phyloP scores from a whole-genome alignment of 176 grass and related monocot genomes.

The Puccinellia tenuiflora region DNA sequence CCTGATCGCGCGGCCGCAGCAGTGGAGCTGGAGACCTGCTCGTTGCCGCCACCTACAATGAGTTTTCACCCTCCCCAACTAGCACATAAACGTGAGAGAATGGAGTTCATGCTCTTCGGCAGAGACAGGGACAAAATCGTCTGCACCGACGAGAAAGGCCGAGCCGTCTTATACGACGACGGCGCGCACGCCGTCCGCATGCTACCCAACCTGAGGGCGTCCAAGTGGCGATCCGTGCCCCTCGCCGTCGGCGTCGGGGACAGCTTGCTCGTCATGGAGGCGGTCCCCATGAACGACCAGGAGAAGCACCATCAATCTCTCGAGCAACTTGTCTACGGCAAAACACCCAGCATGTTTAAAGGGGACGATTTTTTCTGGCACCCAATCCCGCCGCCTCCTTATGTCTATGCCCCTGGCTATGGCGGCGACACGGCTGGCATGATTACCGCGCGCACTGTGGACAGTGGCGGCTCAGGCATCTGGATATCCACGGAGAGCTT shows the following conservation, averaged over 20 bases:
- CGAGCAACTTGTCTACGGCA: neutral
- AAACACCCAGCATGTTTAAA: neutral
- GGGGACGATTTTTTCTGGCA: neutral
- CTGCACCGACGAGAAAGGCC: neutral
- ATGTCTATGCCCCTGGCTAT: neutral
- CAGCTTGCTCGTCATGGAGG: neutral
- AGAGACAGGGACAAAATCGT: neutral
- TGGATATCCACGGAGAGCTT: neutral
- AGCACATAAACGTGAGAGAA: neutral
- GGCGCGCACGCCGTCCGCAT: constrained; percentile 2
- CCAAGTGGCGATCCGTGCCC: neutral
- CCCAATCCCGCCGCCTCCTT: neutral
- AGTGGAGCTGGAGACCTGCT: neutral
- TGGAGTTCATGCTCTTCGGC: neutral
- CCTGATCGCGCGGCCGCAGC: neutral
- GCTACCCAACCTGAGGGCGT: neutral
- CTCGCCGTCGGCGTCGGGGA: neutral
- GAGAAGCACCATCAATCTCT: neutral
- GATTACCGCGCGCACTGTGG: neutral
- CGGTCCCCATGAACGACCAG: neutral
- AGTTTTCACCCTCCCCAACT: neutral
- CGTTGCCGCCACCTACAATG: neutral
- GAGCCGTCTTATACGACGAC: neutral
- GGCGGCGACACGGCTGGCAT: neutral
- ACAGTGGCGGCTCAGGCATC: neutral